Evolutionary conservation across 2,329 filamentous ascomycete species (phyloP).

Genomic region (Exophiala viscosa): DNA sequence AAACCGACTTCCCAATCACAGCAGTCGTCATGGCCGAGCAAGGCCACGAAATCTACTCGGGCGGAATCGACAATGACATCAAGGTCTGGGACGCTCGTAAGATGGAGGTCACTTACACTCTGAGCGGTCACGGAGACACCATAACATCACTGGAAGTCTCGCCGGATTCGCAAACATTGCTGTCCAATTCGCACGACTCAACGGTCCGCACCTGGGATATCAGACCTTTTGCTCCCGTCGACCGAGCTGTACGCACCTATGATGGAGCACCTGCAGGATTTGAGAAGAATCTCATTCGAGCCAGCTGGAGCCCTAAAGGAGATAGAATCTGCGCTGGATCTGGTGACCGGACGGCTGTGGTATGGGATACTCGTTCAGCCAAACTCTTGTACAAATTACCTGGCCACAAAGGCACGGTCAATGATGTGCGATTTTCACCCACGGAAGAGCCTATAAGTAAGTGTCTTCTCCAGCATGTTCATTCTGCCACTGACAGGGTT

Average conservation of each 20-base stretch:
- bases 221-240: constrained; percentile 83
- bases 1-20: constrained; percentile 89
- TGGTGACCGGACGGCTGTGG: constrained; percentile 82
- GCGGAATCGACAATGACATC: constrained; percentile 95
- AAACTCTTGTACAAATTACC: constrained; percentile 93
- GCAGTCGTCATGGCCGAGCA: constrained; percentile 88
- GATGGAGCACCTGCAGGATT: constrained; percentile 84
- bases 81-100: constrained; percentile 96
- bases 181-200: constrained; percentile 91
- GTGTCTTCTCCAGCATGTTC: constrained; percentile 37
- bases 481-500: constrained; percentile 24
- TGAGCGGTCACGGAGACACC: constrained; percentile 87
- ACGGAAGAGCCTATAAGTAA: constrained; percentile 80
- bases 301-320: constrained; percentile 83
- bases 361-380: constrained; percentile 85
- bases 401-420: constrained; percentile 91
- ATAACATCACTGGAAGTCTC: constrained; percentile 88
- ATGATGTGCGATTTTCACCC: constrained; percentile 88
- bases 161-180: constrained; percentile 81
- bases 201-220: constrained; percentile 96
- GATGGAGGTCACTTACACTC: constrained; percentile 79
- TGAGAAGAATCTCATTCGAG: constrained; percentile 86
- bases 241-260: constrained; percentile 80
- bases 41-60: constrained; percentile 91
- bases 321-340: constrained; percentile 85